Evolutionary conservation across 2,329 filamentous ascomycete genomes (phyloP).

Genomic region (Knufia fluminis): DNA sequence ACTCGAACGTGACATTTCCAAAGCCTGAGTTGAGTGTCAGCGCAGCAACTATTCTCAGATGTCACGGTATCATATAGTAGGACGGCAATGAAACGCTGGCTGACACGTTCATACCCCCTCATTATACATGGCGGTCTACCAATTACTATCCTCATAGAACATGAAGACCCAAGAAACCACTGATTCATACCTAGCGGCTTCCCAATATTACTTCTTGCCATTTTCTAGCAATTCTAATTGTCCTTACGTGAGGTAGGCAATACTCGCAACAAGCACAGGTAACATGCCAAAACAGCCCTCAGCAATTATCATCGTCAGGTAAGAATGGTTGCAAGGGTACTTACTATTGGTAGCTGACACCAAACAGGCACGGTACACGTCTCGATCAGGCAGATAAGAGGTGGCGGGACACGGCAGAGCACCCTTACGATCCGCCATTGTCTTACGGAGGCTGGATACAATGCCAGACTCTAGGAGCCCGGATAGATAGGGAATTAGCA

Average conservation of each 20-base stretch:
- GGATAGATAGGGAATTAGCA: constrained; percentile 66
- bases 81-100: too few relatives aligned
- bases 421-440: constrained; percentile 89
- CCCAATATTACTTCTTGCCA: too few relatives aligned
- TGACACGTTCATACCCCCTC: too few relatives aligned
- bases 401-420: constrained; percentile 88
- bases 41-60: too few relatives aligned
- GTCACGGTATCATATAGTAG: too few relatives aligned
- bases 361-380: constrained; percentile 70
- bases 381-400: constrained; percentile 90
- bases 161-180: not conserved
- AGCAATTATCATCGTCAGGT: constrained; percentile 37
- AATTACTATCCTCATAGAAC: not conserved
- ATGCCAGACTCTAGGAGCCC: constrained; percentile 67
- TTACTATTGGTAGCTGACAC: constrained; percentile 1
- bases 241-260: too few relatives aligned
- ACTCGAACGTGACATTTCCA: not conserved
- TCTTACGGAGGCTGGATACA: constrained; percentile 93
- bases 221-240: too few relatives aligned
- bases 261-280: not conserved
- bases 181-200: not conserved
- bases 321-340: constrained; percentile 8
- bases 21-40: too few relatives aligned
- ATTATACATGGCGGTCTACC: not conserved
- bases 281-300: constrained; percentile 32